These are phyloP conservation scores for Penicillium frequentans DNA, from an alignment of 2,329 filamentous ascomycete species.

Conservation along the genomic window DNA sequence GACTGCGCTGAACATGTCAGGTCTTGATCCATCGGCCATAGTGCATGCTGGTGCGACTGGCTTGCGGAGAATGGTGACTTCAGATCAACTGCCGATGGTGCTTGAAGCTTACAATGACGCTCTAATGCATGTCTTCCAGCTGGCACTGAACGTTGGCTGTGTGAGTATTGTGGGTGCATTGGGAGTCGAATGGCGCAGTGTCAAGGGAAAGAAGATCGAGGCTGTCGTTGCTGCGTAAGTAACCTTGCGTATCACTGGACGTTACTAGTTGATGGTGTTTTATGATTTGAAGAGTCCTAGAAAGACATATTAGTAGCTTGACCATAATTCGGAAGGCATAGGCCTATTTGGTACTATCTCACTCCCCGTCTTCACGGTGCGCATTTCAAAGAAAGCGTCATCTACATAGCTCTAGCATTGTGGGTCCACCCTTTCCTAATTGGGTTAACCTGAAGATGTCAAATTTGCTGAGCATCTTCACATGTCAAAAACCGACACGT, in stretches of 20 bases:
- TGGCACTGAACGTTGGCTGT: neutral
- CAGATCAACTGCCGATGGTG: neutral
- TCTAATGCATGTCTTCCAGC: neutral
- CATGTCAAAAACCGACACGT: neutral
- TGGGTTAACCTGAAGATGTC: neutral
- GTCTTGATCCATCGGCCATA: neutral
- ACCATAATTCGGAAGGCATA: too few species aligned
- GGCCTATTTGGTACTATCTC: too few species aligned
- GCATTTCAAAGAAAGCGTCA: neutral
- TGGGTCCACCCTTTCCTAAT: neutral
- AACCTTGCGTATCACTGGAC: neutral
- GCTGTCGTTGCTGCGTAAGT: neutral
- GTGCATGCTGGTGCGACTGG: neutral
- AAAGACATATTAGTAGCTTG: neutral
- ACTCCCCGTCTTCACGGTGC: too few species aligned
- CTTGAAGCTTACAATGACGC: neutral
- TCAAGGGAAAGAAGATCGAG: neutral
- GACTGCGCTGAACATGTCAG: neutral
- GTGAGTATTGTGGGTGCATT: neutral
- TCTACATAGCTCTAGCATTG: neutral
- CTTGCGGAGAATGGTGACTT: neutral
- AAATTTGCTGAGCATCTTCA: neutral
- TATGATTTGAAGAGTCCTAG: neutral
- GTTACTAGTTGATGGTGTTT: neutral
- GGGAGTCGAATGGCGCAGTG: neutral